Base-by-base conservation (phyloP, 1,284 basidiomycete species). In the Pseudozyma sp. region DNA sequence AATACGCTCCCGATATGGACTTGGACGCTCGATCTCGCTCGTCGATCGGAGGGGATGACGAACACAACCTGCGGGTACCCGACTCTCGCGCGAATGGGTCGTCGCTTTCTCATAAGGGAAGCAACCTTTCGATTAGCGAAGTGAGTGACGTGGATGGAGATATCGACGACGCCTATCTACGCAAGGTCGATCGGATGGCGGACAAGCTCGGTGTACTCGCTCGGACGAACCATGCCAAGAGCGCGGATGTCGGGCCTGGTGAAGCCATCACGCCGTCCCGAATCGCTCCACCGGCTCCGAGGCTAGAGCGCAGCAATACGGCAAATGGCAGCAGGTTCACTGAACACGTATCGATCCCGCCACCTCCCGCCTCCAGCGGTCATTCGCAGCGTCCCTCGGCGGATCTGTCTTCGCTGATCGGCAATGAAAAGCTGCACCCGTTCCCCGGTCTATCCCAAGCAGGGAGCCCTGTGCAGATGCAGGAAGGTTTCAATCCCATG, bases 401-500 rank as follows among this genome's bases (percentile, higher is more conserved):
- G 5, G 67, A 69, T 19, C 48, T 59, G 4, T 52, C 53, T 10
- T 55, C 60, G 9, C 37, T 74, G 43, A 48, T 37, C 0, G 53
- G 57, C 5, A 77, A 79, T 50, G 68, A 71, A 44, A 79, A 79
- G 66, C 56, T 80, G 35, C 54, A 63, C 34, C 77, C 77, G 4
- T 80, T 79, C 46, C 78, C 77, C 1, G 78, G 71, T 11, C 50
- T 80, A 5, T 29, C 62, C 6, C 62, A 65, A 30, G 40, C 40
- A 16, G 35, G 50, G 0, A 73, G 64, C 40, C 61, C 56, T 3
- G 43, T 63, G 50, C 70, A 59, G 33, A 60, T 43, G 19, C 70
- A 73, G 40, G 60, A 68, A 0, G 56, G 46, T 0, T 68, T 63
- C 50, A 60, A 37, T 11, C 56, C 42, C n/a, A 59, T 57, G 60